Evolutionary conservation across 2,329 filamentous ascomycete species (phyloP), one percentile per base, ranked within the genome.

Genomic region (Coniochaeta prunicola): DNA sequence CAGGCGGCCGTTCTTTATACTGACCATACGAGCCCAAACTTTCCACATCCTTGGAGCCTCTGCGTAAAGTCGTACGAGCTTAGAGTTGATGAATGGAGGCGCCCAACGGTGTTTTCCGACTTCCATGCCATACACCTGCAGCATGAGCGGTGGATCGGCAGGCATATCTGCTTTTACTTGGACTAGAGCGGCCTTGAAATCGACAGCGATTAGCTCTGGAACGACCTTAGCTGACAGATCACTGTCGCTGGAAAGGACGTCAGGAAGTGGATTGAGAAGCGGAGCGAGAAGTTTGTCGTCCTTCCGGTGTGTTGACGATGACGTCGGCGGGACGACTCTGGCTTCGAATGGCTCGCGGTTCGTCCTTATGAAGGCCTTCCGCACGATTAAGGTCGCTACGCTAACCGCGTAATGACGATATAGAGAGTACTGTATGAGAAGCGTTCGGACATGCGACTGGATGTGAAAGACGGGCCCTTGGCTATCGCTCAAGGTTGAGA

Each of bases 111-210:
- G 92, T 12, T 88, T 87, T 5, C 92, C 92, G 53, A 87, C 84
- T 66, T 96, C 91, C 40, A 97, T 70, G 10, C 86, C 84, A 70
- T 93, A 93, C 10, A 97, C 77, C 62, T 97, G 93, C 2, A 97
- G 67, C 90, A 99, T 92, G 72, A 97, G 78, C 0, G 87, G 84
- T n/a, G 94, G 96, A 66, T 97, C 92, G 19, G 87, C 80, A 1
- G 94, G 93, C 84, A 97, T 87, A 50, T 87, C 86, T 5, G 89
- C 90, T 73, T 97, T 97, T 64, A 97, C 73, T 69, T 97, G 93
- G 21, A 97, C 75, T 34, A 97, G 81, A 1, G 86, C 84, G 5
- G 89, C 86, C 71, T 90, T 94, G 65, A 96, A 77, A 69, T 97
- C 93, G 19, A 96, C 73, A 1, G 90, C 89, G 13, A 96, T 75